phyloP scores from a whole-genome alignment of 768 basidiomycete genomes.

The Amanita rubescens region DNA sequence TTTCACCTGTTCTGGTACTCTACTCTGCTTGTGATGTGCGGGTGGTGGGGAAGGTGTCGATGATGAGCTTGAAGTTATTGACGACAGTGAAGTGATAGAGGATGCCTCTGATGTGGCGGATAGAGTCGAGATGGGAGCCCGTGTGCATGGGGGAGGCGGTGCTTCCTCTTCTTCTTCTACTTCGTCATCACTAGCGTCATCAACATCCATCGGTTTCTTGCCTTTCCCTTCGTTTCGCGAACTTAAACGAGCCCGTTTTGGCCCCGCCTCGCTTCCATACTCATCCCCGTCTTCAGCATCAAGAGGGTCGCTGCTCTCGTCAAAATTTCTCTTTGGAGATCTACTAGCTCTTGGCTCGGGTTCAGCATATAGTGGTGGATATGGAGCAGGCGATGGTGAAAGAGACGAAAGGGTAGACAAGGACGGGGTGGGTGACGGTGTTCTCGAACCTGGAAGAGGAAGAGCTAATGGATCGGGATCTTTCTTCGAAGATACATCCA shows the following conservation, averaged over 20 bases:
- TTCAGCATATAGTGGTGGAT: conserved; percentile 2
- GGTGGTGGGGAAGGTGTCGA: conserved; percentile 20
- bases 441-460: conserved; percentile 11
- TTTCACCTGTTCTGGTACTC: conserved; percentile 7
- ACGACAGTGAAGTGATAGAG: conserved; percentile 12
- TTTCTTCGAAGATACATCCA: conserved; percentile 3
- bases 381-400: conserved; percentile 9
- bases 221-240: background rate
- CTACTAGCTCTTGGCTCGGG: background rate
- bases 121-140: conserved; percentile 10
- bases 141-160: conserved; percentile 9
- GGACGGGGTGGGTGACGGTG: conserved; percentile 10
- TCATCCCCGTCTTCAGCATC: conserved; percentile 5
- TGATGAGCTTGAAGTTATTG: conserved; percentile 18
- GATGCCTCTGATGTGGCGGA: conserved; percentile 12
- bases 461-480: conserved; percentile 1
- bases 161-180: conserved; percentile 13
- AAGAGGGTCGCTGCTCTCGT: conserved; percentile 1
- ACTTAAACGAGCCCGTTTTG: conserved; percentile 3
- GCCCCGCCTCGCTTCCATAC: conserved; percentile 5
- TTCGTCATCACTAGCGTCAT: conserved; percentile 10
- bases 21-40: background rate
- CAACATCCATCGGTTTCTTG: conserved; percentile 11
- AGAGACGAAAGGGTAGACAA: conserved; percentile 7
- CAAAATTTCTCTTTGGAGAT: conserved; percentile 9